These are phyloP conservation scores for Poa pratensis DNA, from an alignment of 176 grass and related monocot genomes.

Conservation along the genomic window DNA sequence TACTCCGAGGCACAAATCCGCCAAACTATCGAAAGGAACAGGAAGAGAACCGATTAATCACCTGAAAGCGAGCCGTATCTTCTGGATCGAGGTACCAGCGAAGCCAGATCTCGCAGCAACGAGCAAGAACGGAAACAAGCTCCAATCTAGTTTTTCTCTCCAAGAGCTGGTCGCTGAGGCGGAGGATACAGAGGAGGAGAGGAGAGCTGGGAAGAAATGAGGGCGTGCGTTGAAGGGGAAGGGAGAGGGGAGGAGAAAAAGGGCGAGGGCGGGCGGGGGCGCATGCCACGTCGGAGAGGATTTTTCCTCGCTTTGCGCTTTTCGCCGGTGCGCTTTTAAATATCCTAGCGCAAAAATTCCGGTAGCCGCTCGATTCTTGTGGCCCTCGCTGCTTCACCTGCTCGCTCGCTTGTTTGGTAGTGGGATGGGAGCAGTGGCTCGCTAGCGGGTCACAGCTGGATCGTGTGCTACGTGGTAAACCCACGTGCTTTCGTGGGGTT, in stretches of 20 bases:
- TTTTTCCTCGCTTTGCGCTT: conserved; percentile 30
- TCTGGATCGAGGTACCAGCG: not conserved
- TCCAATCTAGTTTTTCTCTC: not conserved
- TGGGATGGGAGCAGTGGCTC: not conserved
- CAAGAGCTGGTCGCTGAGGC: not conserved
- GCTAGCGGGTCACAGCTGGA: not conserved
- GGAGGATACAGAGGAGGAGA: not conserved
- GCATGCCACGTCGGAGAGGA: conserved; percentile 78
- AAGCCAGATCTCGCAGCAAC: not conserved
- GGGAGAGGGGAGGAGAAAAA: conserved; percentile 45
- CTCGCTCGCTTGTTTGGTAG: not conserved
- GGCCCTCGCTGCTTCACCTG: conserved; percentile 42
- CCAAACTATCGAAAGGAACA: no score
- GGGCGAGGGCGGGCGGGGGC: not conserved
- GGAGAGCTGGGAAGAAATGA: conserved; percentile 6
- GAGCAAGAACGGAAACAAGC: not conserved
- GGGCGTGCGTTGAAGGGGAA: not conserved
- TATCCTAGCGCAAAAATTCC: conserved; percentile 12
- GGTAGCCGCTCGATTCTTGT: conserved; percentile 59
- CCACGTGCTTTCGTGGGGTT: conserved; percentile 42
- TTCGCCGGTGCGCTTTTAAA: conserved; percentile 1
- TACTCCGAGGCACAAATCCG: not conserved
- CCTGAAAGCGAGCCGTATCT: conserved; percentile 54
- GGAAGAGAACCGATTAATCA: not conserved
- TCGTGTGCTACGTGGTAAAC: conserved; percentile 13